Evolutionary conservation across 306 rosid genomes (phyloP).

Genomic region (Glycyrrhiza uralensis): DNA sequence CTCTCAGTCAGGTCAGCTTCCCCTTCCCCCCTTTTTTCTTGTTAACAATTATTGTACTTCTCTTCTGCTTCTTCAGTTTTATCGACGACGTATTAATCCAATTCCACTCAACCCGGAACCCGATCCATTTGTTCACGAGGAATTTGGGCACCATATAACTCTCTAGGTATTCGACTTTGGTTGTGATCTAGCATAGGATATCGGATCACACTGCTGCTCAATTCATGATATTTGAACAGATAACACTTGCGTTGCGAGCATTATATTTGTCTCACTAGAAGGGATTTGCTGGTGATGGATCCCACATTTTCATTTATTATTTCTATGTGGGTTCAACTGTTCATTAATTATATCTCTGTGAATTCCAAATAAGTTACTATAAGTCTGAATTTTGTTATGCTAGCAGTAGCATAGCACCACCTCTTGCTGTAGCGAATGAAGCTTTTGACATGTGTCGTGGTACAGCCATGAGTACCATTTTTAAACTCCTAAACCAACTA

Average conservation of each 20-base stretch:
- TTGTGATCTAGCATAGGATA: neutral
- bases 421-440: too few relatives aligned
- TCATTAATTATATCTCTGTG: neutral
- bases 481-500: too few relatives aligned
- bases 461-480: too few relatives aligned
- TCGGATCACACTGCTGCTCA: neutral
- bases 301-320: neutral
- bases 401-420: too few relatives aligned
- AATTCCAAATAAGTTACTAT: too few relatives aligned
- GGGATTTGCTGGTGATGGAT: neutral
- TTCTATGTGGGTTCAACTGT: neutral
- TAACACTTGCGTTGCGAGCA: neutral
- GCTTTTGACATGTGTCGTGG: too few relatives aligned
- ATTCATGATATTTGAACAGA: neutral
- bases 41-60: neutral
- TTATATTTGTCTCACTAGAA: neutral
- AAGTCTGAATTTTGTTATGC: too few relatives aligned
- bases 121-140: neutral
- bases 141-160: neutral
- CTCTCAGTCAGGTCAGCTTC: slow-evolving; percentile 75
- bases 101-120: neutral
- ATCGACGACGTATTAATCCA: neutral
- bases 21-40: neutral
- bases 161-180: neutral
- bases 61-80: neutral